Conservation (phyloP, 2,329 filamentous ascomycete genomes). For the Alternaria infectoria region DNA sequence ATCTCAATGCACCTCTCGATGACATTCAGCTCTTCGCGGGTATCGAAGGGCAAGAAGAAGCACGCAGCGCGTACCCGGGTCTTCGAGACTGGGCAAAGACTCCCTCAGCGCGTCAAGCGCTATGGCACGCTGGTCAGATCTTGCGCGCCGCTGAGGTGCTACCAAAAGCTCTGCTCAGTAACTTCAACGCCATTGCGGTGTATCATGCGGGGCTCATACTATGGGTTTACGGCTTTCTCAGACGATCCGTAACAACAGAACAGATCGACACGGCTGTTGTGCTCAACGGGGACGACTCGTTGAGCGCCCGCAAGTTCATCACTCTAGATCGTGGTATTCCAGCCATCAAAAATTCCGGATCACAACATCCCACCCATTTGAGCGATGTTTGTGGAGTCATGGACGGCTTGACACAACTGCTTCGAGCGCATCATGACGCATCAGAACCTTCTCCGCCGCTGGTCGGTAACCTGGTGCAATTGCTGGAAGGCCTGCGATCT, state of each 20-base stretch:
- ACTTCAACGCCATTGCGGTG: constrained; percentile 71
- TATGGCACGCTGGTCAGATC: constrained; percentile 74
- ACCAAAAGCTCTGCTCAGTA: constrained; percentile 61
- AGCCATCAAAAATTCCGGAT: constrained; percentile 50
- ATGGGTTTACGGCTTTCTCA: constrained; percentile 71
- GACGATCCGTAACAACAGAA: constrained; percentile 35
- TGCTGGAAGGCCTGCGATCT: constrained; percentile 67
- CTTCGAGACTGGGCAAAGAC: constrained; percentile 66
- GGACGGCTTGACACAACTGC: constrained; percentile 62
- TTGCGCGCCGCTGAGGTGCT: constrained; percentile 65
- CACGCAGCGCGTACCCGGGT: constrained; percentile 63
- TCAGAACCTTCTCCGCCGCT: constrained; percentile 59
- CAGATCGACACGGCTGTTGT: constrained; percentile 43
- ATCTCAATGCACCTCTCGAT: constrained; percentile 68
- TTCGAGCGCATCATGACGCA: constrained; percentile 59
- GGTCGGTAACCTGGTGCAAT: constrained; percentile 69
- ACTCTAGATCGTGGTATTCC: constrained; percentile 62
- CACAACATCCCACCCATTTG: constrained; percentile 46
- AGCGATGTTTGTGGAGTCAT: constrained; percentile 66
- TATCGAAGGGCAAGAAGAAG: constrained; percentile 71
- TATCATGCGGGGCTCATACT: constrained; percentile 72
- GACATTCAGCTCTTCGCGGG: constrained; percentile 72
- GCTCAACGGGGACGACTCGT: constrained; percentile 63
- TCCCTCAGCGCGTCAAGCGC: constrained; percentile 62
- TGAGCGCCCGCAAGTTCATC: constrained; percentile 64